phyloP scores from a whole-genome alignment of 192 early-diverging fungal species.

The Podila verticillata region DNA sequence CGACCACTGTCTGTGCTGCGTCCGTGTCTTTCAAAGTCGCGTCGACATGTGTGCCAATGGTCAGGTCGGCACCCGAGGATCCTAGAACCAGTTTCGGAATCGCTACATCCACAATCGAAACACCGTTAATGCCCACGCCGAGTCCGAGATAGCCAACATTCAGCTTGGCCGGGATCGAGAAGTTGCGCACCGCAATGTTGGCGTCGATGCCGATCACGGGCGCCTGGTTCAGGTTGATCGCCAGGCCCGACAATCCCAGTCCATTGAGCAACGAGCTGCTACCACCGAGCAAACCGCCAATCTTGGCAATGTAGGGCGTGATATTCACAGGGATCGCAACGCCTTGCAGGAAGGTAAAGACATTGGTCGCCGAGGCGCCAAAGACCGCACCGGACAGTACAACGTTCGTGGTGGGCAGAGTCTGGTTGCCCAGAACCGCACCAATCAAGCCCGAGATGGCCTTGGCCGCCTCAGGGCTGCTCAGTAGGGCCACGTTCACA shows the following conservation, averaged over 20 bases:
- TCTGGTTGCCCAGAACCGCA: conserved; percentile 8
- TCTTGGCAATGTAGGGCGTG: conserved; percentile 25
- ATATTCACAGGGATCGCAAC: conserved; percentile 33
- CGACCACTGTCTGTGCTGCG: conserved; percentile 13
- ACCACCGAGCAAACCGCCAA: conserved; percentile 2
- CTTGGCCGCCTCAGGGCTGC: conserved; percentile 16
- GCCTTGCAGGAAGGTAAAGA: conserved; percentile 39
- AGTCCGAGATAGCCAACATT: conserved; percentile 19
- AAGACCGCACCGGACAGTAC: conserved; percentile 26
- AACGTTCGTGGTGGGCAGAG: conserved; percentile 14
- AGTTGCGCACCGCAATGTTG: conserved; percentile 5
- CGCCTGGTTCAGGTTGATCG: conserved; percentile 33
- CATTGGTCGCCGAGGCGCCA: conserved; percentile 24
- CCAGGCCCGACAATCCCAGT: conserved; percentile 25
- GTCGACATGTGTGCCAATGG: conserved; percentile 11
- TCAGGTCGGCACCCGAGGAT: conserved; percentile 1
- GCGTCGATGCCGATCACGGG: conserved; percentile 42
- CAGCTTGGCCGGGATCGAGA: conserved; percentile 17
- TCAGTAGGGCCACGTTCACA: conserved; percentile 17
- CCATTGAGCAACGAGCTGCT: conserved; percentile 23
- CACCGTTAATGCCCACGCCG: conserved; percentile 18
- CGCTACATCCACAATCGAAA: conserved; percentile 18
- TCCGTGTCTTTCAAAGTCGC: conserved; percentile 5
- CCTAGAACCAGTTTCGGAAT: conserved; percentile 10
- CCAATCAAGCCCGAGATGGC: conserved; percentile 18